phyloP scores from a whole-genome alignment of 2,329 filamentous ascomycete species.

The Trichoderma sp. region DNA sequence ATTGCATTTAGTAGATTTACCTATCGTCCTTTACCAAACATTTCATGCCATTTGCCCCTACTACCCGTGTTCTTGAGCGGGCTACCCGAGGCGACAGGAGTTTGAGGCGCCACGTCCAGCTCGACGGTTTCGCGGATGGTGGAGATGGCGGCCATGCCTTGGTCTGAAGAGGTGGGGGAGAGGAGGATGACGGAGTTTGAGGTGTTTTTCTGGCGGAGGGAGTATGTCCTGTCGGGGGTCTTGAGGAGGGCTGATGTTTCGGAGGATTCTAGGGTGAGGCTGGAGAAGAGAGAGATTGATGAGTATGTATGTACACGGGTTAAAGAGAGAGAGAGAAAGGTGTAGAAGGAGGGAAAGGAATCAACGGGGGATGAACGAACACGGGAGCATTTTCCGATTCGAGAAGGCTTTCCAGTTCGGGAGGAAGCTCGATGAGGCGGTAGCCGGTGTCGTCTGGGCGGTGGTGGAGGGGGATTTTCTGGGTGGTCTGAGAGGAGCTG shows the following conservation, averaged over 20 bases:
- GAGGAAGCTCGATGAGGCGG: conserved; percentile 61
- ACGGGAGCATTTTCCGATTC: conserved; percentile 53
- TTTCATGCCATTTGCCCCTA: conserved; percentile 60
- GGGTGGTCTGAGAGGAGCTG: conserved; percentile 37
- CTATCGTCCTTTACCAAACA: conserved; percentile 48
- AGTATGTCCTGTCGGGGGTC: conserved; percentile 53
- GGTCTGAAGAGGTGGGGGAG: conserved; percentile 29
- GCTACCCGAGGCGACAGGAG: conserved; percentile 31
- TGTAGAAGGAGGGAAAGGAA: too few species aligned
- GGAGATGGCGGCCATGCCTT: conserved; percentile 48
- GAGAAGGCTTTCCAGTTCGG: conserved; percentile 55
- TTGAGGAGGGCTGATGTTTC: conserved; percentile 51
- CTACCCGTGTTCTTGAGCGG: conserved; percentile 32
- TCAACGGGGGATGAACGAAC: too few species aligned
- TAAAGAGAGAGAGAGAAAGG: background rate
- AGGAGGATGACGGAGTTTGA: conserved; percentile 64
- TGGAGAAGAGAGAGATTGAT: conserved; percentile 27
- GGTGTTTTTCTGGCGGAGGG: conserved; percentile 64
- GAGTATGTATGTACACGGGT: background rate
- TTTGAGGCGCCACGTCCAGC: conserved; percentile 46
- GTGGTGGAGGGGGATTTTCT: conserved; percentile 52
- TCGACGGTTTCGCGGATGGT: conserved; percentile 63
- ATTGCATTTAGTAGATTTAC: too few species aligned
- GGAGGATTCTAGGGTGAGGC: conserved; percentile 50
- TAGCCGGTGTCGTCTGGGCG: conserved; percentile 50